Conservation (phyloP, 257 asterid species). For the Petunia secreta region DNA sequence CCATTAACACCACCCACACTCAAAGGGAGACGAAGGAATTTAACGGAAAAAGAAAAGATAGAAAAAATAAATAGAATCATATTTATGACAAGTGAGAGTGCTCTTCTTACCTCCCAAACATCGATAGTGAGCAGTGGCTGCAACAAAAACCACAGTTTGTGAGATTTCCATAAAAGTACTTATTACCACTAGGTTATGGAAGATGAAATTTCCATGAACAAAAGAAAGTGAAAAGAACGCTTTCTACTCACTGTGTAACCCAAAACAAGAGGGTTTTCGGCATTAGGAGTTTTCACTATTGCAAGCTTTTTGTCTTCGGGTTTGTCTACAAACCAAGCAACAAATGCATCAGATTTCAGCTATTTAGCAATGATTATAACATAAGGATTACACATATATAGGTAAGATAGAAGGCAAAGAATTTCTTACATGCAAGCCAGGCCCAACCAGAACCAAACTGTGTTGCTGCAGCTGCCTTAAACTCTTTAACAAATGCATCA, state of each 20-base stretch:
- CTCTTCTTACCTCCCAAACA: slow-evolving; percentile 86
- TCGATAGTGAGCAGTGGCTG: slow-evolving; percentile 95
- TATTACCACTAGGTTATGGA: not conserved
- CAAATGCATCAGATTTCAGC: slow-evolving; percentile 21
- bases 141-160: slow-evolving; percentile 26
- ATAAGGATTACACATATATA: not conserved
- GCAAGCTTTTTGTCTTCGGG: slow-evolving; percentile 86
- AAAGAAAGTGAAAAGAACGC: not conserved
- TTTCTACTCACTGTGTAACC: slow-evolving; percentile 71
- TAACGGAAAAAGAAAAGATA: too few relatives aligned
- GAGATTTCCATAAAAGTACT: not conserved
- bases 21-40: not conserved
- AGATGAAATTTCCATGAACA: slow-evolving; percentile 13
- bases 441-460: slow-evolving; percentile 99
- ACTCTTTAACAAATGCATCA: slow-evolving; percentile 66
- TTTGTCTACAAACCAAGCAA: slow-evolving; percentile 52
- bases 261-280: slow-evolving; percentile 94
- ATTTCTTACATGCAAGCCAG: slow-evolving; percentile 93
- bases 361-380: not conserved
- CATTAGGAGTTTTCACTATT: slow-evolving; percentile 91
- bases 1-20: not conserved
- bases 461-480: slow-evolving; percentile 87
- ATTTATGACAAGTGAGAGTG: not conserved
- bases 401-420: not conserved
- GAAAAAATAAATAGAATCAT: not conserved